Evolutionary conservation across 2,329 filamentous ascomycete genomes (phyloP).

Genomic region (Sporothrix pseudoabietina): DNA sequence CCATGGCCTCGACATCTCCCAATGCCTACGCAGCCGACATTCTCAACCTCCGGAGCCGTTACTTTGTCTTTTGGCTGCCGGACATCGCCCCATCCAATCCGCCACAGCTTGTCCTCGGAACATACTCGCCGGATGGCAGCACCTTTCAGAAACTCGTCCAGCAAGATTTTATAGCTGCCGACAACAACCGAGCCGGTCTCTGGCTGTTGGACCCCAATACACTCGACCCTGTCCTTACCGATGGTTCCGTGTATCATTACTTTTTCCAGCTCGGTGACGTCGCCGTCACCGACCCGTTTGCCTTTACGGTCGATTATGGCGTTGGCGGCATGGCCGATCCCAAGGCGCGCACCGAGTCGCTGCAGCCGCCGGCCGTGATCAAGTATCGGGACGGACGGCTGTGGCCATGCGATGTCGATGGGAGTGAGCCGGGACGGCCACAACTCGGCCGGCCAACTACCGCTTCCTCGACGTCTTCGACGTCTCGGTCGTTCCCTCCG

Average conservation of each 20-base stretch:
- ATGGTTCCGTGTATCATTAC: conserved; percentile 34
- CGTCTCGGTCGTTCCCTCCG: background rate
- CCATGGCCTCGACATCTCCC: background rate
- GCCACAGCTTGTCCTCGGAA: conserved; percentile 34
- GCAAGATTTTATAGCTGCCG: conserved; percentile 45
- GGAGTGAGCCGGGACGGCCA: conserved; percentile 28
- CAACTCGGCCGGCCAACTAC: background rate
- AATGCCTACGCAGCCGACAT: conserved; percentile 29
- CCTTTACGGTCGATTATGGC: conserved; percentile 37
- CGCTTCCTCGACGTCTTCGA: background rate
- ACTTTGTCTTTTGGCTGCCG: conserved; percentile 38
- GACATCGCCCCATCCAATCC: conserved; percentile 10
- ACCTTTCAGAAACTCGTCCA: conserved; percentile 31
- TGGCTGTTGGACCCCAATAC: conserved; percentile 44
- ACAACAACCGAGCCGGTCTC: conserved; percentile 46
- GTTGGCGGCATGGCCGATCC: conserved; percentile 2
- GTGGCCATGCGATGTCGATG: conserved; percentile 35
- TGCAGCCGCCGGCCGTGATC: conserved; percentile 36
- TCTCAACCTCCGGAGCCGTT: conserved; percentile 29
- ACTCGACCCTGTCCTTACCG: conserved; percentile 31
- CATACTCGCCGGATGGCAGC: conserved; percentile 7
- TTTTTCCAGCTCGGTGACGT: conserved; percentile 35
- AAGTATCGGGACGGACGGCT: conserved; percentile 33
- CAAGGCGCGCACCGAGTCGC: conserved; percentile 26
- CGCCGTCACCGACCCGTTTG: conserved; percentile 36